Base-by-base conservation (phyloP, 1,284 basidiomycete species). In the Mrakiaceae sp. region DNA sequence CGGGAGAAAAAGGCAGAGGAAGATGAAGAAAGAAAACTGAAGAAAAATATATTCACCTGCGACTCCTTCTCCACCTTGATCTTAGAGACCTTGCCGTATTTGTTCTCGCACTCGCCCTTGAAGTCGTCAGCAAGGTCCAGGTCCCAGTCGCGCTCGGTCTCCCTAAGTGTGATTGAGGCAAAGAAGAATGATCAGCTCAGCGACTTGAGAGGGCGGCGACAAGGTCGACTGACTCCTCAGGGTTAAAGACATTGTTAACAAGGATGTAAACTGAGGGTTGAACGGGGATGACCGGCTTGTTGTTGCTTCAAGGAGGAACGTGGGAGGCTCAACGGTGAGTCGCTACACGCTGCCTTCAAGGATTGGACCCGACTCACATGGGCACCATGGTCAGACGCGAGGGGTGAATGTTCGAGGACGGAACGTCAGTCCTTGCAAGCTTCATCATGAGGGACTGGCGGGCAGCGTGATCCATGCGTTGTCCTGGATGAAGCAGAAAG, bases 131-230 rank as follows among this genome's bases (percentile, higher is more conserved):
- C 90, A 48, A 99, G 86, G 64, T 98, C 96, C 67, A 84, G 87
- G 74, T 98, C 92, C 96, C 95, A 99, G 72, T 96, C 90, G 46
- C 82, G 83, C 69, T 95, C 95, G 27, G 90, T 94, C 81, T 98
- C 96, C 76, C 90, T 92, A 72, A 3, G 12, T 40, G 27, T 10
- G 27, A 51, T 10, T 5, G 39, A 48, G 12, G 43, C 12, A 60
- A 49, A 49, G 48, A 49, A 49, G 14, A 52, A 52, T 9, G 10
- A 27, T 12, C 48, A 16, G 10, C 14, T n/a, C 50, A 69, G 67
- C 56, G 9, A 58, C 27, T 12, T 42, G 5, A 9, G 14, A 59
- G 16, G 14, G 40, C 12, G 55, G n/a, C 2, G 12, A 6, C 3
- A 40, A 46, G 46, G 39, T 3, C 48, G 42, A 77, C 86, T 57